Percentiles rank a stretch among this genome's conserved stretches.
Conservation (phyloP, 352 stramenopile genomes). For the Pythium rishiriense region DNA sequence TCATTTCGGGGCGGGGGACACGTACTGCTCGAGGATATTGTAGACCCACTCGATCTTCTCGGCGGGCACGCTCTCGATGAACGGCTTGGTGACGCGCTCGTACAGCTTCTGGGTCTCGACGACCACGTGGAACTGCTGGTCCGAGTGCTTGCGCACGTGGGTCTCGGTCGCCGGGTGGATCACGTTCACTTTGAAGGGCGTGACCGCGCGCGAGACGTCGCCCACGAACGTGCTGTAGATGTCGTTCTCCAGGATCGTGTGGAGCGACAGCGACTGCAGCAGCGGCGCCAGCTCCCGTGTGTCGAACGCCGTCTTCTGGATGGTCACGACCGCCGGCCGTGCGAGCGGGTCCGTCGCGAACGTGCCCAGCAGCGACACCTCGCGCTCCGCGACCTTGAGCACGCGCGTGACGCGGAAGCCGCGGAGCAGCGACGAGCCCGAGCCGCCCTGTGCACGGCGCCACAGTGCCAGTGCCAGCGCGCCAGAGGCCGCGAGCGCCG, state of each 20-base stretch:
- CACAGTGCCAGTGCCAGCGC: constrained; percentile 39
- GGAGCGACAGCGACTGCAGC: constrained; percentile 60
- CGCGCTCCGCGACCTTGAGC: constrained; percentile 63
- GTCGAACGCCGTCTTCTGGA: constrained; percentile 67
- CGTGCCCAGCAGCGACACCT: constrained; percentile 69
- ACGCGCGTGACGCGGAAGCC: constrained; percentile 64
- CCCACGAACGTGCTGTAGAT: constrained; percentile 82
- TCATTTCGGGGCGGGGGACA: not conserved
- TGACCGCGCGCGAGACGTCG: constrained; percentile 62
- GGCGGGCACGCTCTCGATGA: constrained; percentile 70
- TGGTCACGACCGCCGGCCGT: constrained; percentile 62
- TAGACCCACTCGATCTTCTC: constrained; percentile 88
- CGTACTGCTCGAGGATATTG: constrained; percentile 88
- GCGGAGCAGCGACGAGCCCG: constrained; percentile 42
- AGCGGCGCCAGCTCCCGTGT: constrained; percentile 40
- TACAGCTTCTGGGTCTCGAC: constrained; percentile 83
- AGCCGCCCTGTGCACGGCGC: constrained; percentile 28
- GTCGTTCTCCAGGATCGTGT: constrained; percentile 75
- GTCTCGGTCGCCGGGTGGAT: constrained; percentile 81
- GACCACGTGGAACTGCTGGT: constrained; percentile 83
- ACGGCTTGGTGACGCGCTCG: constrained; percentile 66
- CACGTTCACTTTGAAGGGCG: constrained; percentile 83
- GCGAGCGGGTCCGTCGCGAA: constrained; percentile 65
- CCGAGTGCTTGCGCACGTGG: constrained; percentile 82
- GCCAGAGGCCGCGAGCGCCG: constrained; percentile 18